Percentiles rank a stretch among this genome's conserved stretches.
phyloP scores from a whole-genome alignment of 2,329 filamentous ascomycete species.

The Colletotrichum sp. region DNA sequence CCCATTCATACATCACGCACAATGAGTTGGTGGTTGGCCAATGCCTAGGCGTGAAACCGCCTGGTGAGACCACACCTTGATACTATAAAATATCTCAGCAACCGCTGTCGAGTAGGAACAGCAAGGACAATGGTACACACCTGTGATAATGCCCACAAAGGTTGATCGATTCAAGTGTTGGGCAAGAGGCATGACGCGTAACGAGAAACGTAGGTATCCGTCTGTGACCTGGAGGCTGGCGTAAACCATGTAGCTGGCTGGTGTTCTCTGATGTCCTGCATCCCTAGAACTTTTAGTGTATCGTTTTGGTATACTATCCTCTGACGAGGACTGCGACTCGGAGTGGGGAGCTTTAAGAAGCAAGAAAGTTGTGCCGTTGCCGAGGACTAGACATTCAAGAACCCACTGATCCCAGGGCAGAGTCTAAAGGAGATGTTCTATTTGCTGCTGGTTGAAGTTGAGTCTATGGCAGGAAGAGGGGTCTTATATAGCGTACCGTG shows the following conservation, averaged over 20 bases:
- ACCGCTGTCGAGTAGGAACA: not conserved
- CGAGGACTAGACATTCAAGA: not conserved
- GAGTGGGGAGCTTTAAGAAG: not conserved
- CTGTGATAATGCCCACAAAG: not conserved
- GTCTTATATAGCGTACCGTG: not conserved
- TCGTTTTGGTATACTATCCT: not conserved
- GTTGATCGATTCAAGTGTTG: not conserved
- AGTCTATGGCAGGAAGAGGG: not conserved
- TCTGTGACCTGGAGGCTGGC: accelerated
- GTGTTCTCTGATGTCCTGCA: not conserved
- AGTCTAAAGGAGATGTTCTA: not conserved
- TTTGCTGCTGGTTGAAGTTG: not conserved
- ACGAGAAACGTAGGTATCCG: accelerated
- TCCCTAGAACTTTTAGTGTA: accelerated
- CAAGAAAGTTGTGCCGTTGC: not conserved
- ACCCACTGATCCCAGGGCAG: not conserved
- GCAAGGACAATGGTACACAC: not conserved
- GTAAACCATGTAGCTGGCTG: accelerated
- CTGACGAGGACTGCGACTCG: not conserved
- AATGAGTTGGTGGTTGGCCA: too few relatives aligned
- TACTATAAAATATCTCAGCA: not conserved
- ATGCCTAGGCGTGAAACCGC: not conserved
- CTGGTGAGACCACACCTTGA: not conserved
- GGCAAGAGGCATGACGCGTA: not conserved
- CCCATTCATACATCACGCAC: not conserved